A percentile compares a stretch with the other conserved stretches of the same genome.
These are phyloP conservation scores for Apiotrichum mycotoxinovorans DNA, from an alignment of 1,284 basidiomycete species.

Conservation along the genomic window DNA sequence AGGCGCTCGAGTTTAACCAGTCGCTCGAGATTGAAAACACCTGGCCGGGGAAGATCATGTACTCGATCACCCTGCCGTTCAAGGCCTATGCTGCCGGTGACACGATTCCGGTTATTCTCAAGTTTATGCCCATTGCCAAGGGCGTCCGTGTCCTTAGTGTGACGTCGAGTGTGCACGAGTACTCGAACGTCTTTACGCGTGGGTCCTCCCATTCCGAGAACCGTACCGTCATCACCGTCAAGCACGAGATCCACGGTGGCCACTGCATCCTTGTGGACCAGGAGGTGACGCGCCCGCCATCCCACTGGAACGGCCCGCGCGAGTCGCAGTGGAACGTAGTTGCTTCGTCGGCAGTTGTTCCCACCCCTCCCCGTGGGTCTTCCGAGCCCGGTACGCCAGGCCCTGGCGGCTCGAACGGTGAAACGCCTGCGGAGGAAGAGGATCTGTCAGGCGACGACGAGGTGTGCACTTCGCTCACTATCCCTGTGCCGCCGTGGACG, in stretches of 20 bases:
- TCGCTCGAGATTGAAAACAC: conserved; percentile 89
- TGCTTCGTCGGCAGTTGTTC: not conserved
- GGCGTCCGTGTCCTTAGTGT: conserved; percentile 70
- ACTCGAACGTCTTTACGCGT: conserved; percentile 60
- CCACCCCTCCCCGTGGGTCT: not conserved
- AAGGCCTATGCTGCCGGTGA: conserved; percentile 85
- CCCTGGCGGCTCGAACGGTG: not conserved
- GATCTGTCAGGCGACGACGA: conserved; percentile 51
- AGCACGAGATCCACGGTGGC: conserved; percentile 68
- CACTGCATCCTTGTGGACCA: conserved; percentile 49
- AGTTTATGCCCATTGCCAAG: conserved; percentile 80
- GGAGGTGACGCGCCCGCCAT: conserved; percentile 29
- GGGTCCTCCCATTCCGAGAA: conserved; percentile 63
- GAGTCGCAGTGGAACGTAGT: not conserved
- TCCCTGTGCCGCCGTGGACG: conserved; percentile 53
- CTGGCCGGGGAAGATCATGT: conserved; percentile 94
- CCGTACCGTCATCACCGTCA: conserved; percentile 61
- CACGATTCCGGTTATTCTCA: conserved; percentile 71
- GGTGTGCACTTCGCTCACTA: conserved; percentile 51
- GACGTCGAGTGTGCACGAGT: conserved; percentile 68
- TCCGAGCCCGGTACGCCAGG: not conserved
- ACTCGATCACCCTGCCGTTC: conserved; percentile 60
- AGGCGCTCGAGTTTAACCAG: conserved; percentile 90
- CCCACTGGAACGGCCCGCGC: conserved; percentile 20
- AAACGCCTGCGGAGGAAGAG: conserved; percentile 17